These are phyloP conservation scores for Eimeria sp. DNA, from an alignment of 169 alveolate genomes.

Conservation along the genomic window DNA sequence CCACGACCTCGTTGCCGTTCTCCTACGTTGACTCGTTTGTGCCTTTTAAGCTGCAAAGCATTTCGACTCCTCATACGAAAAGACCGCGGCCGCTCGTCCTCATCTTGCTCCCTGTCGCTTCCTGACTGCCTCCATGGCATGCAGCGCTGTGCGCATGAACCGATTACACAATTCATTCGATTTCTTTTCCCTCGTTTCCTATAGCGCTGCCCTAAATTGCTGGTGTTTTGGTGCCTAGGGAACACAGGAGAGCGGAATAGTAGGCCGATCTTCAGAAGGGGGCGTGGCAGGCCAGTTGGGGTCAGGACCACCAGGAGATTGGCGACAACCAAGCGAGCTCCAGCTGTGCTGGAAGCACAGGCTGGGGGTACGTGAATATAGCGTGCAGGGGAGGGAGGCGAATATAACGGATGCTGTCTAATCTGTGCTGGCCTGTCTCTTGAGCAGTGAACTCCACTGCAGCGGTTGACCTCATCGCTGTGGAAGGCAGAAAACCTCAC, in stretches of 20 bases:
- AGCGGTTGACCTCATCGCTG: not conserved
- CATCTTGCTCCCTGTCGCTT: constrained; percentile 4
- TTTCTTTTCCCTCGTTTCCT: not conserved
- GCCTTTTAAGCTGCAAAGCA: constrained; percentile 47
- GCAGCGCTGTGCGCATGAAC: constrained; percentile 45
- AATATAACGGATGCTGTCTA: not conserved
- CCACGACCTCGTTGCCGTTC: not conserved
- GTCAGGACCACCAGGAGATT: constrained; percentile 12
- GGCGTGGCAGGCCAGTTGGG: constrained; percentile 11
- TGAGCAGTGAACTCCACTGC: constrained; percentile 17
- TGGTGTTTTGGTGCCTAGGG: constrained; percentile 11
- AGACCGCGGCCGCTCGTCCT: not conserved
- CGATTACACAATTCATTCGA: too few species aligned
- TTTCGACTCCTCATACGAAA: constrained; percentile 22
- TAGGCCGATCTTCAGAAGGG: not conserved
- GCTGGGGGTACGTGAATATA: not conserved
- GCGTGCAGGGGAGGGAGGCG: not conserved
- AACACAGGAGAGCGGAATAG: constrained; percentile 16
- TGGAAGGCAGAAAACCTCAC: not conserved
- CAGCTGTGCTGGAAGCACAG: constrained; percentile 46
- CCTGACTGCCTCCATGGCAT: not conserved
- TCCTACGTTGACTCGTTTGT: not conserved
- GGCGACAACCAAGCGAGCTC: not conserved
- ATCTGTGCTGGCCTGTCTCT: not conserved
- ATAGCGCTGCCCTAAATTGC: not conserved